phyloP scores from a whole-genome alignment of 495 filamentous ascomycete genomes.

The Talaromyces proteolyticus region DNA sequence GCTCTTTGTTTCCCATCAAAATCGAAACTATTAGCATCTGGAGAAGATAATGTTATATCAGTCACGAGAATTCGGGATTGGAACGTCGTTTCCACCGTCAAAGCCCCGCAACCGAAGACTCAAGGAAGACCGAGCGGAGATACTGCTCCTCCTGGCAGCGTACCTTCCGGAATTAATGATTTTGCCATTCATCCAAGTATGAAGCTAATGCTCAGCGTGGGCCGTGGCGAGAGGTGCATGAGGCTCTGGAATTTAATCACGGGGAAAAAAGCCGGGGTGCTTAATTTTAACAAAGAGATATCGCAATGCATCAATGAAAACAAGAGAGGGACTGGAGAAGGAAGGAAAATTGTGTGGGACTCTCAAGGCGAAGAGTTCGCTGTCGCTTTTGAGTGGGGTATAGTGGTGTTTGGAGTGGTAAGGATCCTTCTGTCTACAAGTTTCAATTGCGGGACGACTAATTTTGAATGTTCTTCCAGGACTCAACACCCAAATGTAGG shows the following conservation, averaged over 20 bases:
- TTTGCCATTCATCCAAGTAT: conserved; percentile 93
- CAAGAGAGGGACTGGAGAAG: conserved; percentile 74
- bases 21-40: conserved; percentile 75
- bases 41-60: conserved; percentile 83
- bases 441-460: neutral
- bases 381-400: conserved; percentile 83
- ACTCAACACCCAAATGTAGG: conserved; percentile 72
- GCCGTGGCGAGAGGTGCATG: conserved; percentile 84
- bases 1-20: conserved; percentile 76
- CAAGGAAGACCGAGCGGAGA: conserved; percentile 83
- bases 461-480: conserved; percentile 29
- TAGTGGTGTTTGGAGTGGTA: conserved; percentile 76
- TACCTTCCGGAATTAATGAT: conserved; percentile 88
- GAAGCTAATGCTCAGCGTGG: conserved; percentile 91
- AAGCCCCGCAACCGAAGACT: conserved; percentile 79
- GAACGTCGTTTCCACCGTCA: conserved; percentile 82
- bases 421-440: conserved; percentile 14
- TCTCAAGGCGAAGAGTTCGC: conserved; percentile 70
- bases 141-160: conserved; percentile 74
- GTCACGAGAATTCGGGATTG: conserved; percentile 85
- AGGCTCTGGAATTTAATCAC: conserved; percentile 95
- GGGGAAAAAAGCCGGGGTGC: conserved; percentile 86
- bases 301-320: conserved; percentile 68
- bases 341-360: conserved; percentile 80
- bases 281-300: conserved; percentile 70